Evolutionary conservation across 345 rosid genomes (phyloP), one percentile per base, ranked within the genome.

Genomic region (Alliaria petiolata): DNA sequence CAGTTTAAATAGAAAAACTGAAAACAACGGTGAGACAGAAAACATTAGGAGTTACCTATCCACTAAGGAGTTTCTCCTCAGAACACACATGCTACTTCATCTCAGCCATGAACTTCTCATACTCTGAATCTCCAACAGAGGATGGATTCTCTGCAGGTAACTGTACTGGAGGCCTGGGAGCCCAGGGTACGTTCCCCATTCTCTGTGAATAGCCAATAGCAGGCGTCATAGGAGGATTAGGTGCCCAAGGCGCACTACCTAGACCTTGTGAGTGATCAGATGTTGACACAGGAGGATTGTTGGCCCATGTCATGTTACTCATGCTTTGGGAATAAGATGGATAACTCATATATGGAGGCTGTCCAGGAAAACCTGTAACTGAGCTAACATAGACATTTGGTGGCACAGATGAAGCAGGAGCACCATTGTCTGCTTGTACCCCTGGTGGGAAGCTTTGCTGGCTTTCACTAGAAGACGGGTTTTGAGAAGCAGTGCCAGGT

Each of bases 41-140:
- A 62, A 42, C 44, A 61, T 54, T 15, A 43, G 17, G 12, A 7
- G 36, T 19, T 42, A 28, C 98, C 97, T 83, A 77, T 64, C 51
- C 28, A 46, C 52, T 34, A 51, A 28, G 31, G 31, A 28, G 31
- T 28, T 28, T 28, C 31, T 28, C 31, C 31, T 28, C 31, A 28
- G 72, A 56, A 26, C 63, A 40, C 53, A 35, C 57, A 45, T 36
- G 35, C 83, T 86, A 91, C 73, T 89, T 91, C 95, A 91, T 87
- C 87, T 93, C 97, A 28, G 97, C 86, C 97, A 93, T 89, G 77
- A 93, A 89, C 83, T 91, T 93, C 78, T 91, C 92, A 70, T 90
- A 93, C 80, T 89, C 95, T 14, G 89, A 80, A 78, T 93, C 97
- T 26, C 87, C 83, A 75, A 86, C 91, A 80, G 78, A 76, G 13